Conservation (phyloP, 2,329 filamentous ascomycete genomes). For the Nemania abortiva region DNA sequence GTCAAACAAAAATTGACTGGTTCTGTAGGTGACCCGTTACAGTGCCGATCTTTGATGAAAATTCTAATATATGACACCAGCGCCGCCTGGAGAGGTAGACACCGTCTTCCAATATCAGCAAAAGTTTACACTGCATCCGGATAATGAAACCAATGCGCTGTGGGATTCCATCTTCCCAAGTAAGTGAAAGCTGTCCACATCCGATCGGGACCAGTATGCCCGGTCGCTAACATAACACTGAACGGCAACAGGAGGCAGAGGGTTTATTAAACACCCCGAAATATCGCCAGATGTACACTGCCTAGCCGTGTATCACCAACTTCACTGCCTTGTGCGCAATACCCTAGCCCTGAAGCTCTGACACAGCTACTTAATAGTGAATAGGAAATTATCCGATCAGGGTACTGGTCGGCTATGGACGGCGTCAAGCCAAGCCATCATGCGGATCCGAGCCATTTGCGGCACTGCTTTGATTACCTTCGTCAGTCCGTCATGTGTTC, state of each 20-base stretch:
- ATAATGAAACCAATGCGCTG: slow-evolving; percentile 8
- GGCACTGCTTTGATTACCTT: slow-evolving; percentile 34
- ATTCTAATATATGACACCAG: too few species aligned
- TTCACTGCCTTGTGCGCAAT: slow-evolving; percentile 25
- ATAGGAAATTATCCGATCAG: slow-evolving; percentile 16
- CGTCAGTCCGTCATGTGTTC: slow-evolving; percentile 28
- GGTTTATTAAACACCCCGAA: slow-evolving; percentile 16
- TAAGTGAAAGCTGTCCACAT: neutral
- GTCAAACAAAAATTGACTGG: slow-evolving; percentile 6
- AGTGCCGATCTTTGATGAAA: slow-evolving; percentile 6
- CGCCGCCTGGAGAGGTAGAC: slow-evolving; percentile 10
- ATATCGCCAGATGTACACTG: slow-evolving; percentile 20
- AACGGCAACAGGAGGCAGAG: slow-evolving; percentile 10
- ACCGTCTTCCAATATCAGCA: slow-evolving; percentile 15
- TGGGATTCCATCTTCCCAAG: slow-evolving; percentile 19
- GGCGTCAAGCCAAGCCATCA: slow-evolving; percentile 12
- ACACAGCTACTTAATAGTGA: neutral
- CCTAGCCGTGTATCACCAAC: slow-evolving; percentile 19
- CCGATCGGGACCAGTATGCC: neutral
- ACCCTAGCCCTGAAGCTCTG: neutral
- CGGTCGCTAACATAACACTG: neutral
- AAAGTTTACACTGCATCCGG: slow-evolving; percentile 4
- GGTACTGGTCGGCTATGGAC: slow-evolving; percentile 1
- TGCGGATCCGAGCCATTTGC: slow-evolving; percentile 20
- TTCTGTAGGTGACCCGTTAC: slow-evolving; percentile 9